Evolutionary conservation across 2,329 filamentous ascomycete genomes (phyloP).

Genomic region (Calonectria montana): DNA sequence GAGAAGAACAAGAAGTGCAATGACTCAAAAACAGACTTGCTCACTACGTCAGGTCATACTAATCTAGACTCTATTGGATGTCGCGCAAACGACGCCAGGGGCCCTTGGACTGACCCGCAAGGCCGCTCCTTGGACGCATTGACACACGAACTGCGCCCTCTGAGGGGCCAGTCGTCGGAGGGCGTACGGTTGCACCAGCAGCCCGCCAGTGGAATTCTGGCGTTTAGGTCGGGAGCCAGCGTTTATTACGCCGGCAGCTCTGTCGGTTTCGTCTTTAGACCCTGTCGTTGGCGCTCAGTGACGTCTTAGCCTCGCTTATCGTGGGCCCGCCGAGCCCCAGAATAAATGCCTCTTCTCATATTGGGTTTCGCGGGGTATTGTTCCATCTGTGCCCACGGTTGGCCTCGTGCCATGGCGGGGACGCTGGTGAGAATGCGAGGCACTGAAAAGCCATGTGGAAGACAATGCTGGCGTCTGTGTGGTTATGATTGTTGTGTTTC

Average conservation of each 20-base stretch:
- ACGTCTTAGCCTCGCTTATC: conserved; percentile 18
- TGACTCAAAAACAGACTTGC: conserved; percentile 14
- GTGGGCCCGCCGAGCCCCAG: not conserved
- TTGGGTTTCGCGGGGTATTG: conserved; percentile 17
- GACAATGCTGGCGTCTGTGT: not conserved
- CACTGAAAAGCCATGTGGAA: not conserved
- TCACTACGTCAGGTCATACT: conserved; percentile 28
- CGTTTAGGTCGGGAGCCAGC: conserved; percentile 41
- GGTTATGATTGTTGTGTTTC: not conserved
- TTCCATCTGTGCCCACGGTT: not conserved
- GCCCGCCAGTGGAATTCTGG: conserved; percentile 41
- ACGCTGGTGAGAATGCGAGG: not conserved
- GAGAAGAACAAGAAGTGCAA: conserved; percentile 14
- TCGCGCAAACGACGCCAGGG: conserved; percentile 20
- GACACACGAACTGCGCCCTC: conserved; percentile 27
- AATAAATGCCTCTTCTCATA: conserved; percentile 23
- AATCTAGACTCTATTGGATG: conserved; percentile 19
- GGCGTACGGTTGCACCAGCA: not conserved
- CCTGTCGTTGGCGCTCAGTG: conserved; percentile 23
- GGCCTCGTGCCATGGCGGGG: not conserved
- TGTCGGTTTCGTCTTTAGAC: conserved; percentile 2
- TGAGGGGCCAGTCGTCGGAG: conserved; percentile 10
- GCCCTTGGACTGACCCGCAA: conserved; percentile 17
- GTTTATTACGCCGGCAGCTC: conserved; percentile 9
- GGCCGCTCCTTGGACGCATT: conserved; percentile 20